Percentiles rank a stretch among this genome's conserved stretches.
Evolutionary conservation across 2,329 filamentous ascomycete genomes (phyloP).

Genomic region (Acrocalymma vagum): DNA sequence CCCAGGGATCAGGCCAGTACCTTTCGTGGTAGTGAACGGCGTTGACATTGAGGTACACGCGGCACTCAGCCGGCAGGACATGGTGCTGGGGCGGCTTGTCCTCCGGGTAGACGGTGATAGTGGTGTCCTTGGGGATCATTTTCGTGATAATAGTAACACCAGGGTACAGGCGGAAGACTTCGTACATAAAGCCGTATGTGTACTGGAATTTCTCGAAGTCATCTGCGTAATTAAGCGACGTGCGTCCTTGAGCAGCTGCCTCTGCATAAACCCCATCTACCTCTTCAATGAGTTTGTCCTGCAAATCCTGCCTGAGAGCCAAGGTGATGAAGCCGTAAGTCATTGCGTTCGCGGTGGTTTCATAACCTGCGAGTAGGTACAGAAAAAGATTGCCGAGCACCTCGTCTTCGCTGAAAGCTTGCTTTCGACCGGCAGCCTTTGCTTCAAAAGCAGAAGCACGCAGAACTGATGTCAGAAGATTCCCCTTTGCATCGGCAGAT

Average conservation of each 20-base stretch:
- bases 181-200: constrained; percentile 7
- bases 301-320: neutral
- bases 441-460: neutral
- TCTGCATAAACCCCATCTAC: neutral
- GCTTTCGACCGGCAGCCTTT: neutral
- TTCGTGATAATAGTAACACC: constrained; percentile 1
- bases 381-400: constrained; percentile 6
- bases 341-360: constrained; percentile 7
- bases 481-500: neutral
- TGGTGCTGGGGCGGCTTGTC: neutral
- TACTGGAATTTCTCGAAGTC: constrained; percentile 5
- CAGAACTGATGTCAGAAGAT: neutral
- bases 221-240: neutral
- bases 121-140: neutral
- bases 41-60: constrained; percentile 1
- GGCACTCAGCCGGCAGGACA: constrained; percentile 1
- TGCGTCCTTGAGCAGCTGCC: neutral
- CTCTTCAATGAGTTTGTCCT: neutral
- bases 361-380: constrained; percentile 4
- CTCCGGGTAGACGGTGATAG: neutral
- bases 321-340: neutral
- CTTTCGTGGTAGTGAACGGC: neutral
- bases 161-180: constrained; percentile 4
- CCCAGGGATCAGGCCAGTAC: constrained; percentile 2
- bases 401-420: constrained; percentile 5